Base-by-base conservation (phyloP, 345 rosid genomes). In the Leavenworthia alabamica region DNA sequence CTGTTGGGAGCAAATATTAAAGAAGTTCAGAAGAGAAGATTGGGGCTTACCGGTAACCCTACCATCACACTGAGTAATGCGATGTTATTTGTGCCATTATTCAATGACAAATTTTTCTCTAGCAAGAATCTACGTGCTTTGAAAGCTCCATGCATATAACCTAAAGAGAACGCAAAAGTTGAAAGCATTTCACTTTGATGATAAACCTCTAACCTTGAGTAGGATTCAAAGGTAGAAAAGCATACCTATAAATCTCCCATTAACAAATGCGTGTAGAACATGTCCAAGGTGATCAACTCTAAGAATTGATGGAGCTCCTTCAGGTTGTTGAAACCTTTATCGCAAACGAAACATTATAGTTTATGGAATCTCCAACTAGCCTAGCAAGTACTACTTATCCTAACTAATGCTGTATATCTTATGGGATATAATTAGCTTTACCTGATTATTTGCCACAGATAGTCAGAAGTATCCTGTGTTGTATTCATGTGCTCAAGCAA, bases 21-120 rank as follows among this genome's bases (percentile, higher is more conserved):
- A 51, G 4, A 45, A 28, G 16, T 28, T 12, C 16, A 39, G 22
- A 13, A 39, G 19, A 26, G 42, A 53, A 41, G 17, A 58, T 57
- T 23, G 63, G 59, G 31, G 46, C 39, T 40, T 80, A 86, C 95
- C 85, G 95, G 97, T 74, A 85, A 73, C 51, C 95, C 97, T 39
- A 82, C 90, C 84, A 79, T 83, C 27, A 75, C 92, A 19, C 97
- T 89, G n/a, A 89, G 86, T 60, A 89, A 72, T 60, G 97, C 79
- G 66, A 89, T 58, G 41, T 76, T 40, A 77, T 83, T 89, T 63
- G 74, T 71, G 71, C 88, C 95, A 55, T 53, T 60, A 3, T 9
- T 66, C 63, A 86, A 63, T 71, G 80, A 57, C 39, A 83, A 6
- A 10, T 52, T 53, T 29, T 50, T 68, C 62, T 75, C 76, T 3